A percentile compares a stretch with the other conserved stretches of the same genome.
phyloP scores from a whole-genome alignment of 148 eudicot genomes.

The Rhododendron ovatum region DNA sequence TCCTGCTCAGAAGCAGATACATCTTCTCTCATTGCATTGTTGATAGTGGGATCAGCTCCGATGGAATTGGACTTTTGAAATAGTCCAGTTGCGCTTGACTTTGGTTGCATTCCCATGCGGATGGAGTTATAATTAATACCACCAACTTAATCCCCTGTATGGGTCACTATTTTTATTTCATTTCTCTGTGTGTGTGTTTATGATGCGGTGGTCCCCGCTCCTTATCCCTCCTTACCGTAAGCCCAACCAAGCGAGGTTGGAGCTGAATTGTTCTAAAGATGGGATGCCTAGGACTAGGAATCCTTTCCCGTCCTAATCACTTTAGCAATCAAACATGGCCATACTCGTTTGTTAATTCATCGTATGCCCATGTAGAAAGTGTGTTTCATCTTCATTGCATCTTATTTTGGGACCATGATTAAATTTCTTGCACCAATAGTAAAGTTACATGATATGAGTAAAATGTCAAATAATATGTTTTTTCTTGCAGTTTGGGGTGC shows the following conservation, averaged over 20 bases:
- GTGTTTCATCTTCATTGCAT: background rate
- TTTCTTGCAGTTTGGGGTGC: slow-evolving; percentile 91
- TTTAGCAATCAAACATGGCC: background rate
- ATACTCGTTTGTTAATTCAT: background rate
- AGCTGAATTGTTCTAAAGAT: background rate
- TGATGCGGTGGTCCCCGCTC: background rate
- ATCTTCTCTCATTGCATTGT: background rate
- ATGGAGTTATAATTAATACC: background rate
- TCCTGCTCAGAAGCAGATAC: background rate
- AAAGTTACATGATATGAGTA: background rate
- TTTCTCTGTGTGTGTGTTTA: background rate
- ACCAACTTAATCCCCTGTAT: background rate
- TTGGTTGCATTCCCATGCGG: background rate
- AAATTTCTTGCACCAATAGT: background rate
- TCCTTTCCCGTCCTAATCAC: background rate
- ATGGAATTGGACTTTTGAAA: background rate
- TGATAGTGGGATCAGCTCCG: background rate
- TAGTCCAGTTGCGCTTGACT: background rate
- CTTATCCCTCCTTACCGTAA: background rate
- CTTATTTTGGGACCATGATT: background rate
- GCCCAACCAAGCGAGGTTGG: background rate
- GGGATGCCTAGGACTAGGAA: background rate
- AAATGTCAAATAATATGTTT: background rate
- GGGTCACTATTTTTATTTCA: background rate
- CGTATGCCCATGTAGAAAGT: background rate